These are phyloP conservation scores for Aspergillus alliaceus DNA, from an alignment of 2,329 filamentous ascomycete species.

Conservation along the genomic window DNA sequence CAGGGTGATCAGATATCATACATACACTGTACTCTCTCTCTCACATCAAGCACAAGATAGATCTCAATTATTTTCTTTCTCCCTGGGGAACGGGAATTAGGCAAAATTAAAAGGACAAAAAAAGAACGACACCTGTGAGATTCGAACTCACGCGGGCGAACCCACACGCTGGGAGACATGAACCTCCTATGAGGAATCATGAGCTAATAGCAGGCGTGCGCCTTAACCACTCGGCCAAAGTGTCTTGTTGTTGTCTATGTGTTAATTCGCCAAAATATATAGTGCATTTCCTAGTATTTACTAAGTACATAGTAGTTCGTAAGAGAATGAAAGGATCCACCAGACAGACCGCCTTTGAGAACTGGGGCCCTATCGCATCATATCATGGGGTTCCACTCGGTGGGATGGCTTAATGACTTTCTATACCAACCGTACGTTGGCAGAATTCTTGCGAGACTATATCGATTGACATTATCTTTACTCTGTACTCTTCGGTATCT, in stretches of 20 bases:
- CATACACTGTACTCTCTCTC: too few species aligned
- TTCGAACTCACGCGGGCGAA: background rate
- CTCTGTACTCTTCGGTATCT: background rate
- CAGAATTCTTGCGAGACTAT: background rate
- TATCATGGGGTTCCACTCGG: background rate
- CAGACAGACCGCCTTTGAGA: slow-evolving; percentile 1
- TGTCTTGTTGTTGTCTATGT: background rate
- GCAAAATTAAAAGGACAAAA: background rate
- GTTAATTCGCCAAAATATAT: background rate
- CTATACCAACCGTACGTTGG: background rate
- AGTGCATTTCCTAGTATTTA: background rate
- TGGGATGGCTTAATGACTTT: background rate
- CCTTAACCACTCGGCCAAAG: background rate
- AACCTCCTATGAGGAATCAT: too few species aligned
- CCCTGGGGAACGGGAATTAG: too few species aligned
- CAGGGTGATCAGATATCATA: too few species aligned
- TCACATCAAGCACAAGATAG: too few species aligned
- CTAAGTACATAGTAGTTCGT: too few species aligned
- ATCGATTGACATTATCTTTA: background rate
- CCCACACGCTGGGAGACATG: background rate
- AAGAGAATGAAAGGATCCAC: background rate
- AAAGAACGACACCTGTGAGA: background rate
- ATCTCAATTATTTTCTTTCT: too few species aligned
- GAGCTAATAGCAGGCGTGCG: background rate
- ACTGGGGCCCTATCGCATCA: background rate